These are phyloP conservation scores for Torulaspora delbrueckii DNA, from an alignment of 805 yeast species.

Conservation along the genomic window DNA sequence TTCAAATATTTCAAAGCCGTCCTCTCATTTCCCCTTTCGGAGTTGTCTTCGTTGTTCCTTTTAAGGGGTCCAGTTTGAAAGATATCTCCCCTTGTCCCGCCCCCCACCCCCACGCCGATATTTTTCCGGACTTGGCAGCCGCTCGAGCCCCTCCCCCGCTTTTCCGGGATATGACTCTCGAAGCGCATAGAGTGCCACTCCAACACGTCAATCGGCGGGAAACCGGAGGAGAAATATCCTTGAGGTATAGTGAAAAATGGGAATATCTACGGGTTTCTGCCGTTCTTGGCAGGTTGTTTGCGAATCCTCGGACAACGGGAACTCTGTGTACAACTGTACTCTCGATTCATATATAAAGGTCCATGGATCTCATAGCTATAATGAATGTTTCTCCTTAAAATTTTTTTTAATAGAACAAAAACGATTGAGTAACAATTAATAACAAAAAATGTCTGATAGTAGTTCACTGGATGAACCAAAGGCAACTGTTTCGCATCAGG, in stretches of 20 bases:
- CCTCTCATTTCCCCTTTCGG: background rate
- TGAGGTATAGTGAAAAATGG: background rate
- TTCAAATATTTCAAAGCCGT: background rate
- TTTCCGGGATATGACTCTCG: background rate
- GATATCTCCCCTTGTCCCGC: background rate
- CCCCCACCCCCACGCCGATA: slow-evolving; percentile 3
- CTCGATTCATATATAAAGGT: background rate
- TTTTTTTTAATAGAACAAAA: too few relatives aligned
- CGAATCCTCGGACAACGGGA: background rate
- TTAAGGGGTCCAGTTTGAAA: too few relatives aligned
- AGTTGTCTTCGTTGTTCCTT: too few relatives aligned
- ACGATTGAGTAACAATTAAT: background rate
- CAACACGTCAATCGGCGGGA: background rate
- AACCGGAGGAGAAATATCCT: background rate
- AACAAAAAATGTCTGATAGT: slow-evolving; percentile 1
- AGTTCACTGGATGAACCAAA: slow-evolving; percentile 5
- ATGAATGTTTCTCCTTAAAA: background rate
- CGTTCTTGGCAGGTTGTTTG: background rate
- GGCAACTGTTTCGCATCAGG: slow-evolving; percentile 2
- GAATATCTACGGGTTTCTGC: background rate
- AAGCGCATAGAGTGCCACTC: background rate
- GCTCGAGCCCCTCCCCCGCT: background rate
- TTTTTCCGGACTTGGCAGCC: background rate
- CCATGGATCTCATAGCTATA: background rate
- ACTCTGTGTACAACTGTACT: background rate